These are phyloP conservation scores for Talaromyces sp. DNA, from an alignment of 2,329 filamentous ascomycete species.

Conservation along the genomic window DNA sequence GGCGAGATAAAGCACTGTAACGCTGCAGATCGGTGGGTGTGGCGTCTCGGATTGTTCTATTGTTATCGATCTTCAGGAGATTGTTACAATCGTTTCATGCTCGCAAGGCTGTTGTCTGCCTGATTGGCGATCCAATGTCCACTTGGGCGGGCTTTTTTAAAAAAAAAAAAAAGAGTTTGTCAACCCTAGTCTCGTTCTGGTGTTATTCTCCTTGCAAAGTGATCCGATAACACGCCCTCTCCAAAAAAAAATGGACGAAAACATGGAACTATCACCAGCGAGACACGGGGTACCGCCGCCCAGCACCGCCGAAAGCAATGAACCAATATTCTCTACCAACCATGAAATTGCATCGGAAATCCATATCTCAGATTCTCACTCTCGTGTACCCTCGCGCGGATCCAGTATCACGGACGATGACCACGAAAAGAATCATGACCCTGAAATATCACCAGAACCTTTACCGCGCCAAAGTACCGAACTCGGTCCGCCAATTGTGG, in stretches of 20 bases:
- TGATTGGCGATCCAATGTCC: neutral
- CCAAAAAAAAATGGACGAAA: neutral
- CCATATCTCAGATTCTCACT: neutral
- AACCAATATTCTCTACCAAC: neutral
- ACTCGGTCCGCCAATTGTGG: conserved; percentile 44
- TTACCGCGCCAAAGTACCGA: conserved; percentile 24
- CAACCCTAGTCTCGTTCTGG: neutral
- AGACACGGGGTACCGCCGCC: neutral
- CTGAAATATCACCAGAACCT: conserved; percentile 11
- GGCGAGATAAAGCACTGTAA: neutral
- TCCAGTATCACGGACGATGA: conserved; percentile 17
- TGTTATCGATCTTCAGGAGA: conserved; percentile 9
- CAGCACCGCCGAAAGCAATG: neutral
- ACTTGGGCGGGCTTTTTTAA: neutral
- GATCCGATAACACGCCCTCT: neutral
- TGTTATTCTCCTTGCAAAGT: neutral
- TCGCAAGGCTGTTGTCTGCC: neutral
- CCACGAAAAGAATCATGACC: conserved; percentile 20
- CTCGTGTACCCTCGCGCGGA: conserved; percentile 19
- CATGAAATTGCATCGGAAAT: neutral
- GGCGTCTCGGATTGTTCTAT: conserved; percentile 2
- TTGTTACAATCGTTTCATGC: conserved; percentile 1
- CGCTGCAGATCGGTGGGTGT: neutral
- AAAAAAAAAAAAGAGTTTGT: neutral
- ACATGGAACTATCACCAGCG: neutral